Evolutionary conservation across 257 asterid genomes (phyloP).

Genomic region (Solanum sejunctum): DNA sequence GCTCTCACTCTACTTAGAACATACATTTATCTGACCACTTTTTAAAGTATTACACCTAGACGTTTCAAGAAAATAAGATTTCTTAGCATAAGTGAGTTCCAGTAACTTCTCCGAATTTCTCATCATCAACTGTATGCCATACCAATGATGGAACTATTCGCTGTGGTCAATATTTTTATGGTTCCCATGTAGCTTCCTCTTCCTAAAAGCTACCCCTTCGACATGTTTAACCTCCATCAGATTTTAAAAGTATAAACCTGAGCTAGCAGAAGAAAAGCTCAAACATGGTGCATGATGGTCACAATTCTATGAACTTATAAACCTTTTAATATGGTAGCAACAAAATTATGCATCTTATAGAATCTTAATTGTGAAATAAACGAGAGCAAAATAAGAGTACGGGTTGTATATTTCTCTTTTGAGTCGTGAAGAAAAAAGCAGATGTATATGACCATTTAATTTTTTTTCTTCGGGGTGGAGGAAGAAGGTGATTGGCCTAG

Average conservation of each 20-base stretch:
- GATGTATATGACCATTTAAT: background rate
- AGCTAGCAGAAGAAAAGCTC: background rate
- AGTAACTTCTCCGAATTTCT: background rate
- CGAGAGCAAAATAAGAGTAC: background rate
- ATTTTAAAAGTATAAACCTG: background rate
- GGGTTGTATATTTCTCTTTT: background rate
- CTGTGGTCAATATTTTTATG: background rate
- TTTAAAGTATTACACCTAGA: background rate
- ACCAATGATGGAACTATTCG: background rate
- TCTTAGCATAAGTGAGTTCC: background rate
- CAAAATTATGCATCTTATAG: background rate
- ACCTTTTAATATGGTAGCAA: background rate
- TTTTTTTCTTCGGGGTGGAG: too few species aligned
- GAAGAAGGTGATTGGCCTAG: background rate
- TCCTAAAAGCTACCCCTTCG: background rate
- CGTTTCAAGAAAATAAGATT: background rate
- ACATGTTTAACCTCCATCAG: background rate
- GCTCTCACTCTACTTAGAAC: background rate
- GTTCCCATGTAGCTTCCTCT: background rate
- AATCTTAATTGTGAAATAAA: background rate
- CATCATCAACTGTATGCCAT: background rate
- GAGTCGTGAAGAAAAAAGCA: background rate
- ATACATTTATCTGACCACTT: background rate
- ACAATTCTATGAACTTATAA: background rate
- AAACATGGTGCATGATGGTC: background rate